These are phyloP conservation scores for Dictyophora rubrovolvata DNA, from an alignment of 768 basidiomycete species.

Conservation along the genomic window DNA sequence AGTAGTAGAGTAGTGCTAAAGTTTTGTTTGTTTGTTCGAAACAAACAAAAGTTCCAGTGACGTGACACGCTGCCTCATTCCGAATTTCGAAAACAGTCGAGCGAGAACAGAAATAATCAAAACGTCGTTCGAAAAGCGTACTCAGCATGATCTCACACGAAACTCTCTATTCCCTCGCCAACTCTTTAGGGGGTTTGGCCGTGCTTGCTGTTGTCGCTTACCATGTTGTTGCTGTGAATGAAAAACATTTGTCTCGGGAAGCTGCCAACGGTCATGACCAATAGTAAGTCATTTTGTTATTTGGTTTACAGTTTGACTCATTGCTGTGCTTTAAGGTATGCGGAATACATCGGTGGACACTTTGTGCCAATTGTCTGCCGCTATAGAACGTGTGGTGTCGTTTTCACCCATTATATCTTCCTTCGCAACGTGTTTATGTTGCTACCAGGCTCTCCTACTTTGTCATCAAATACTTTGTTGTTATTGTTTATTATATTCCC, in stretches of 20 bases:
- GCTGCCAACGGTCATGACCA: background rate
- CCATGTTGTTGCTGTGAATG: constrained; percentile 85
- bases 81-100: background rate
- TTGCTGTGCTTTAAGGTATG: no score
- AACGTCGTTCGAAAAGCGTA: background rate
- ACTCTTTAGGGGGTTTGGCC: constrained; percentile 71
- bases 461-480: background rate
- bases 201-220: constrained; percentile 85
- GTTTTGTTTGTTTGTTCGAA: constrained; percentile 15
- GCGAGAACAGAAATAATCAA: background rate
- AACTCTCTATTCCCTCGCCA: constrained; percentile 75
- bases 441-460: background rate
- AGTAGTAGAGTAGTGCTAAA: background rate
- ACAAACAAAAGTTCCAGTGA: constrained; percentile 23
- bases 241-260: constrained; percentile 28
- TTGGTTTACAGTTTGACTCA: no score
- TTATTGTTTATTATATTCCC: background rate
- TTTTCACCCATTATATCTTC: no score
- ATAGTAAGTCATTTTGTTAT: no score
- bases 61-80: background rate
- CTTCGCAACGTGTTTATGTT: no score
- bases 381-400: no score
- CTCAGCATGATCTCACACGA: constrained; percentile 57
- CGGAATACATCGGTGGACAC: no score
- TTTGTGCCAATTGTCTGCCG: no score